phyloP scores from a whole-genome alignment of 1,139 yeast genomes.

The Geotrichum siamense region DNA sequence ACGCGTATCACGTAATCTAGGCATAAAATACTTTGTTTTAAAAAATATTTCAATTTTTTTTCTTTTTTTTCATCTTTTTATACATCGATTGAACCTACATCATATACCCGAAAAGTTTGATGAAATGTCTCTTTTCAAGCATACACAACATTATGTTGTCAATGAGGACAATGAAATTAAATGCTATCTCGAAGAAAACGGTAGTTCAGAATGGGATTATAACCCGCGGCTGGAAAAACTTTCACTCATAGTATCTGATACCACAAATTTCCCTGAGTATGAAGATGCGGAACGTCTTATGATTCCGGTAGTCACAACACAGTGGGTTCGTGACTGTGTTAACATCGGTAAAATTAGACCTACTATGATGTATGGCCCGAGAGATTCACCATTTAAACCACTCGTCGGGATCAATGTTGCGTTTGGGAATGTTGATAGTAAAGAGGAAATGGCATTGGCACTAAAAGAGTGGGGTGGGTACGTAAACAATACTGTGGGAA shows the following conservation, averaged over 20 bases:
- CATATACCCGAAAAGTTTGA: not conserved
- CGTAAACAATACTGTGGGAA: conserved; percentile 48
- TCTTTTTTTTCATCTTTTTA: not conserved
- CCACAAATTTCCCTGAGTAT: conserved; percentile 51
- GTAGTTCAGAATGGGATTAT: not conserved
- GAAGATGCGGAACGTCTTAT: conserved; percentile 44
- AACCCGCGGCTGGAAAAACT: conserved; percentile 11
- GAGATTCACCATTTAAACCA: not conserved
- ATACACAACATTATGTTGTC: not conserved
- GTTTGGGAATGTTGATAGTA: conserved; percentile 54
- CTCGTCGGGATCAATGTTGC: conserved; percentile 37
- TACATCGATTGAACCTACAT: not conserved
- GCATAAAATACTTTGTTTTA: not conserved
- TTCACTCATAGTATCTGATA: conserved; percentile 50
- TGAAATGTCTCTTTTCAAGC: too few relatives aligned
- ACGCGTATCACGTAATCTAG: conserved; percentile 3
- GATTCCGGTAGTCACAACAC: conserved; percentile 61
- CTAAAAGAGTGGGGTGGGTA: conserved; percentile 44
- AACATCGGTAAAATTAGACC: conserved; percentile 36
- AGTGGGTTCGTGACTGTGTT: conserved; percentile 56
- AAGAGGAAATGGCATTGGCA: conserved; percentile 65
- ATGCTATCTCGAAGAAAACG: not conserved
- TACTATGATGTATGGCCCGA: not conserved
- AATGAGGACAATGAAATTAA: not conserved
- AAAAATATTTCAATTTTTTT: not conserved